A percentile compares a stretch with the other conserved stretches of the same genome.
Evolutionary conservation across 306 rosid species (phyloP).

Genomic region (Begonia fuchsioides): DNA sequence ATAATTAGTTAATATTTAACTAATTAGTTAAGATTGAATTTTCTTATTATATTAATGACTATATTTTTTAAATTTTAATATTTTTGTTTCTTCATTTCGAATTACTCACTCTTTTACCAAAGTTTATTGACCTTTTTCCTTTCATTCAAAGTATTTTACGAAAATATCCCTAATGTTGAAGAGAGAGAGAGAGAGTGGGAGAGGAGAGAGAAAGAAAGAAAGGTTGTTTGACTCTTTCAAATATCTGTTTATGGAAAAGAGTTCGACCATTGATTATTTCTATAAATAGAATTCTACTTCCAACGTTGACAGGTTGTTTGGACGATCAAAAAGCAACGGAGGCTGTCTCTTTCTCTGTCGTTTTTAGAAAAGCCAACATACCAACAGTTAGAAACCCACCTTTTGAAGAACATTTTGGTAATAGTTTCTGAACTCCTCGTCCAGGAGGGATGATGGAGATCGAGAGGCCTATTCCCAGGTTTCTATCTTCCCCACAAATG

Average conservation of each 20-base stretch:
- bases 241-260: not conserved
- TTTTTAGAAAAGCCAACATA: not conserved
- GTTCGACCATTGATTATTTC: not conserved
- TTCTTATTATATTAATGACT: no score
- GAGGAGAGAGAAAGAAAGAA: no score
- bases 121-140: no score
- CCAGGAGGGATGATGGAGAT: slow-evolving; percentile 77
- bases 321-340: not conserved
- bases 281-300: not conserved
- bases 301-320: no score
- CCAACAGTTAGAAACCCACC: not conserved
- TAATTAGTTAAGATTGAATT: no score
- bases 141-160: no score
- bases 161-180: no score
- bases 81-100: no score
- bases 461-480: slow-evolving; percentile 8
- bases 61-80: no score
- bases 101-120: no score
- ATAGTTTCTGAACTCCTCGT: slow-evolving; percentile 19
- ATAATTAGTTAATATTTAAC: no score
- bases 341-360: not conserved
- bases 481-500: slow-evolving; percentile 19
- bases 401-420: slow-evolving; percentile 1
- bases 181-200: not conserved
- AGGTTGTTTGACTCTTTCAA: not conserved